Evolutionary conservation across 306 rosid genomes (phyloP).

Genomic region (Trifolium fragiferum): DNA sequence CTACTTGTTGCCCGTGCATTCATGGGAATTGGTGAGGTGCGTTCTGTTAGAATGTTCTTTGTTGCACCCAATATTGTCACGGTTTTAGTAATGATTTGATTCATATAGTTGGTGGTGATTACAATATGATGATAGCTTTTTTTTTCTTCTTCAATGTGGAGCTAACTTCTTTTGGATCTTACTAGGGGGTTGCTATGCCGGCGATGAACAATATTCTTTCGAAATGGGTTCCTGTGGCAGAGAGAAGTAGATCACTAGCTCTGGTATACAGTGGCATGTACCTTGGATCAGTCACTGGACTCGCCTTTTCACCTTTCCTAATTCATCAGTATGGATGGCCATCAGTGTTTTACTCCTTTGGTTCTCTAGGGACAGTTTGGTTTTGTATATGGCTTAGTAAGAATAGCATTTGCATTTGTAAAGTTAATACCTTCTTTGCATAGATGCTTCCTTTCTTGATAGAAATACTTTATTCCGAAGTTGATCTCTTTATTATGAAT

Average conservation of each 20-base stretch:
- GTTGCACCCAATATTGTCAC: conserved; percentile 26
- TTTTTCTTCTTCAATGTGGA: conserved; percentile 7
- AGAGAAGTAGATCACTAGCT: conserved; percentile 93
- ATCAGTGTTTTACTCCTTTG: conserved; percentile 94
- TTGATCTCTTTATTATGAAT: conserved; percentile 21
- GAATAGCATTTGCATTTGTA: conserved; percentile 52
- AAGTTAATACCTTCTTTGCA: conserved; percentile 34
- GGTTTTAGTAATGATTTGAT: conserved; percentile 34
- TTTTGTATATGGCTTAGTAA: conserved; percentile 73
- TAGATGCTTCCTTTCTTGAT: conserved; percentile 10
- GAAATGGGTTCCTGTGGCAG: conserved; percentile 97
- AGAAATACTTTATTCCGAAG: background rate
- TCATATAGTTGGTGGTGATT: conserved; percentile 1
- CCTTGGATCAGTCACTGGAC: conserved; percentile 97
- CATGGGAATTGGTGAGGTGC: conserved; percentile 99
- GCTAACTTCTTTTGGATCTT: conserved; percentile 42
- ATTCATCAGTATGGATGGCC: conserved; percentile 98
- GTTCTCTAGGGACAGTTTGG: conserved; percentile 96
- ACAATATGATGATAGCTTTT: conserved; percentile 2
- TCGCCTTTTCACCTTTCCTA: conserved; percentile 91
- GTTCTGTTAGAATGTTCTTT: conserved; percentile 33
- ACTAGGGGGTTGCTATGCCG: conserved; percentile 99
- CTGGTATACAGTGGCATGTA: conserved; percentile 99
- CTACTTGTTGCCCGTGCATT: conserved; percentile 85
- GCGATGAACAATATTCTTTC: conserved; percentile 98